Percentiles rank a stretch among this genome's conserved stretches.
Conservation (phyloP, 177 flowering plant species). For the Vitis hybrid region DNA sequence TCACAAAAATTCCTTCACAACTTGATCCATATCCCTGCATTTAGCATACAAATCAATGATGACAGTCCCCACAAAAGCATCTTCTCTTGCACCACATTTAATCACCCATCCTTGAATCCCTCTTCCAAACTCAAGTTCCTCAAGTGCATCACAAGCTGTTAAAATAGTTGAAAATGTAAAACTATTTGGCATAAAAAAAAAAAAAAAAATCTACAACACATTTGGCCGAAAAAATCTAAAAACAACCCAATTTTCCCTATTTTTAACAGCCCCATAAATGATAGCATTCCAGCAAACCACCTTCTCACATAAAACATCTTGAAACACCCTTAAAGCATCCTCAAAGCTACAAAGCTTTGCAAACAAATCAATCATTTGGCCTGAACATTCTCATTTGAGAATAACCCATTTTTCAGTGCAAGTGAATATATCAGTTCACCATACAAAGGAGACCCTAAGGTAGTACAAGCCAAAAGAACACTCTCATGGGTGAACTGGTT, state of each 20-base stretch:
- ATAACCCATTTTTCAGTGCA: slow-evolving; percentile 5
- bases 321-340: too few species aligned
- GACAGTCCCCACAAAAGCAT: slow-evolving; percentile 66
- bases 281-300: too few species aligned
- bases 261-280: too few species aligned
- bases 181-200: slow-evolving; percentile 47
- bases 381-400: too few species aligned
- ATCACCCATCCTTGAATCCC: slow-evolving; percentile 58
- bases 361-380: too few species aligned
- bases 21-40: too few species aligned
- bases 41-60: slow-evolving; percentile 8
- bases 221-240: background rate
- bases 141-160: slow-evolving; percentile 59
- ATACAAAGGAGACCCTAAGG: slow-evolving; percentile 26
- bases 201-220: slow-evolving; percentile 28
- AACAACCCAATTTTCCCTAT: too few species aligned
- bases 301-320: too few species aligned
- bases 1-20: too few species aligned
- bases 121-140: slow-evolving; percentile 58
- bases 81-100: slow-evolving; percentile 50
- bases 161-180: slow-evolving; percentile 64
- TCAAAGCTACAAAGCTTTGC: too few species aligned
- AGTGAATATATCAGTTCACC: slow-evolving; percentile 61
- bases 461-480: slow-evolving; percentile 68
- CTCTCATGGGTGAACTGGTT: slow-evolving; percentile 52